A percentile compares a stretch with the other conserved stretches of the same genome.
Evolutionary conservation across 2,329 filamentous ascomycete genomes (phyloP).

Genomic region (Herpotrichia juniperi): DNA sequence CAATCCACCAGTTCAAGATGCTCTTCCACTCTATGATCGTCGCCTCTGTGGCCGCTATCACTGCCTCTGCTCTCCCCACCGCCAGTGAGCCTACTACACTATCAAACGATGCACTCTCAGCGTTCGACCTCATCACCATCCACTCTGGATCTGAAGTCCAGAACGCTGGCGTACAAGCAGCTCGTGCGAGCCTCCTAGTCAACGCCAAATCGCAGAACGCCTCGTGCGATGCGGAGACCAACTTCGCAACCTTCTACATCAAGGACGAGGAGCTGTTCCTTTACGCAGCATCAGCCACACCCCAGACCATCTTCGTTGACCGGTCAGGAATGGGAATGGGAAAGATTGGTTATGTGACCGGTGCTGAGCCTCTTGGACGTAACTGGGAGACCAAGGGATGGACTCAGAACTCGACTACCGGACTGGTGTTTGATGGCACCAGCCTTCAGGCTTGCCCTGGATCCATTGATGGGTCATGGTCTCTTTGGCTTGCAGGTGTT

Average conservation of each 20-base stretch:
- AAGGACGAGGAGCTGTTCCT: conserved; percentile 54
- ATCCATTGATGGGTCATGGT: conserved; percentile 47
- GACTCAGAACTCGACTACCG: conserved; percentile 48
- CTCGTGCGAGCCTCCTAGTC: conserved; percentile 52
- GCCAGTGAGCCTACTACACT: conserved; percentile 27
- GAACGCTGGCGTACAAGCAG: conserved; percentile 54
- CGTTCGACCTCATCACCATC: conserved; percentile 59
- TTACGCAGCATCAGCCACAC: conserved; percentile 50
- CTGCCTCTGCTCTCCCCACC: conserved; percentile 30
- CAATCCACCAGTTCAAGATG: conserved; percentile 31
- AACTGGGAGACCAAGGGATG: conserved; percentile 58
- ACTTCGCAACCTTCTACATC: conserved; percentile 59
- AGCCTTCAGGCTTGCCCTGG: conserved; percentile 62
- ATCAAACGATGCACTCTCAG: conserved; percentile 36
- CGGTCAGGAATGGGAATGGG: conserved; percentile 66
- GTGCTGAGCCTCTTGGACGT: conserved; percentile 45
- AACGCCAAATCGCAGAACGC: conserved; percentile 53
- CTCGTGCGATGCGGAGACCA: conserved; percentile 50
- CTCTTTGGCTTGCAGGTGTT: conserved; percentile 29
- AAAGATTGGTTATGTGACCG: conserved; percentile 59
- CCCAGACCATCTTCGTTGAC: conserved; percentile 61
- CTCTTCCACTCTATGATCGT: conserved; percentile 35
- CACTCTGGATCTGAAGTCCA: conserved; percentile 59
- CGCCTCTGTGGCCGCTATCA: conserved; percentile 38
- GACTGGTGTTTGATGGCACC: conserved; percentile 55